Base-by-base conservation (phyloP, 2,329 filamentous ascomycete genomes). In the Trichoderma sp. region DNA sequence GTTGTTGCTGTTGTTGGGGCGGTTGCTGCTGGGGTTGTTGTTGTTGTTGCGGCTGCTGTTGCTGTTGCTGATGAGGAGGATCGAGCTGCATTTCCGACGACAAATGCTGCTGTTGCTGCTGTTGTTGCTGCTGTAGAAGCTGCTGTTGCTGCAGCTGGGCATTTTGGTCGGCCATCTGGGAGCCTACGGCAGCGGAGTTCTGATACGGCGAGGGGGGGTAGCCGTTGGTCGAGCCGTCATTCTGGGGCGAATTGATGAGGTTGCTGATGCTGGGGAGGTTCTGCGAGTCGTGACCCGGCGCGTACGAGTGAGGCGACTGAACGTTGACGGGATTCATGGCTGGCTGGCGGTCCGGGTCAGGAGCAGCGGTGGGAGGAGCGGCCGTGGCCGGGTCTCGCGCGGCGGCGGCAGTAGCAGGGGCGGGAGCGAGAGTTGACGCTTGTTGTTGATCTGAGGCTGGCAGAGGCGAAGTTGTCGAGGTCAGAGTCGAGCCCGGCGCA, bases 261-360 rank as follows among this genome's bases (percentile, higher is more conserved):
- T 95, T 95, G 78, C 91, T 91, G 84, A 96, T 96, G 78, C 89
- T 93, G 73, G 93, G 91, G 74, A 92, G 87, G 83, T 93, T 93
- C 81, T 93, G 91, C 70, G 86, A 85, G 73, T 88, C 86, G 77
- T 83, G 80, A 76, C 73, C 75, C 74, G 75, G 76, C 61, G 75
- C 72, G 47, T 73, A 75, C 69, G 77, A 79, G 66, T 75, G 70
- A 73, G 76, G 76, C 71, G 77, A 74, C 61, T 76, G 75, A 62
- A 77, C 74, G 71, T 77, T 77, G 74, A 76, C 76, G 70, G 77
- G 76, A 69, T 78, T 76, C 77, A 76, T 73, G 72, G 64, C 78
- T 75, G 75, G 78, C 75, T 77, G 79, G 74, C 77, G 81, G 78
- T 82, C 78, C 70, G 80, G 77, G 72, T 76, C 77, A 63, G 76